Evolutionary conservation across 2,329 filamentous ascomycete species (phyloP).

Genomic region (Setomelanomma holmii): DNA sequence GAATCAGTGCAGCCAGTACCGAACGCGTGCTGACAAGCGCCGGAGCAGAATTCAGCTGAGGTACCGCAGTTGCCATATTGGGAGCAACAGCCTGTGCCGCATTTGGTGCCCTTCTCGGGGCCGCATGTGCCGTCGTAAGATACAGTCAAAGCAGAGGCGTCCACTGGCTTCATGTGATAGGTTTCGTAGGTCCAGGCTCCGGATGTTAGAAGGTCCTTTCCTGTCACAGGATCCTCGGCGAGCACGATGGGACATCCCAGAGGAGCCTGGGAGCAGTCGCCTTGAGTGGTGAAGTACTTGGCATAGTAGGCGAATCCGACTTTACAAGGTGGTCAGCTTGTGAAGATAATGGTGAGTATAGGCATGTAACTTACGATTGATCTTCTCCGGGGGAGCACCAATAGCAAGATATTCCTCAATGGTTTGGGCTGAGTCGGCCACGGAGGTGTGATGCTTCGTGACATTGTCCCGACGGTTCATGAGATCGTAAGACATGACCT

Average conservation of each 20-base stretch:
- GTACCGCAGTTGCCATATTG: slow-evolving; percentile 44
- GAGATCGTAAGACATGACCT: slow-evolving; percentile 74
- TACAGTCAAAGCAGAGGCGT: slow-evolving; percentile 15
- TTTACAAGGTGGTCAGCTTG: slow-evolving; percentile 1
- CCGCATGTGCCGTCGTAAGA: slow-evolving; percentile 43
- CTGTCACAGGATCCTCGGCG: slow-evolving; percentile 67
- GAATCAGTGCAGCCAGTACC: slow-evolving; percentile 53
- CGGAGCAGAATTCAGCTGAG: slow-evolving; percentile 35
- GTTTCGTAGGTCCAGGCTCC: slow-evolving; percentile 62
- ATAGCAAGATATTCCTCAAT: slow-evolving; percentile 66
- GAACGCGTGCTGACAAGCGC: slow-evolving; percentile 42
- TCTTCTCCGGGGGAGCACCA: slow-evolving; percentile 62
- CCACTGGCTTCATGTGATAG: slow-evolving; percentile 31
- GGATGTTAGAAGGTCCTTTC: slow-evolving; percentile 65
- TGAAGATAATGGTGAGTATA: background rate
- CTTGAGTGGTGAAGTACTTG: slow-evolving; percentile 67
- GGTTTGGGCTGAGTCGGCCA: slow-evolving; percentile 61
- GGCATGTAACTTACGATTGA: slow-evolving; percentile 54
- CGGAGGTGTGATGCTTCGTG: slow-evolving; percentile 71
- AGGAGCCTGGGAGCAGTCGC: slow-evolving; percentile 55
- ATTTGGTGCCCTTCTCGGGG: slow-evolving; percentile 34
- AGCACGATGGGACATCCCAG: slow-evolving; percentile 66
- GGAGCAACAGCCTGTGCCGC: slow-evolving; percentile 39
- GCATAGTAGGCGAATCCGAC: slow-evolving; percentile 73
- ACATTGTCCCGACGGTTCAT: slow-evolving; percentile 72